Evolutionary conservation across 768 basidiomycete species (phyloP), one percentile per base, ranked within the genome.

Genomic region (Kwoniella bestiolae): DNA sequence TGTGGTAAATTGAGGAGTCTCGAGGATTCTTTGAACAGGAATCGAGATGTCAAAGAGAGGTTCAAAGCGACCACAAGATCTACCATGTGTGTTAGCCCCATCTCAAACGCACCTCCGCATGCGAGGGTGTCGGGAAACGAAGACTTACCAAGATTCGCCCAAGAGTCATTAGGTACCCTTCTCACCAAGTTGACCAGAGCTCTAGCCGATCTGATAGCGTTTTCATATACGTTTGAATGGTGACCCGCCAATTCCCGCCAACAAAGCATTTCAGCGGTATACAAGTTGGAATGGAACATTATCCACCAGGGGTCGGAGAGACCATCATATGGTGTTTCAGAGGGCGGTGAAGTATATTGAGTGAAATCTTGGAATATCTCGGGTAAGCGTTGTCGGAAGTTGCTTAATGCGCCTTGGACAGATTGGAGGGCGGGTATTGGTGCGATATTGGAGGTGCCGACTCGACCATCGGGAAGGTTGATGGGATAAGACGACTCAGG

Each of bases 301-400:
- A 75, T 73, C 70, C 73, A 80, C 76, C 77, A 80, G 26, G 77
- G 79, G 57, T 80, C 75, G 3, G 41, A 29, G 4, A 63, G 31
- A 12, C 68, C 66, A 38, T 72, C 65, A 57, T 71, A 72, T 31
- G 41, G 3, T 3, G 51, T 53, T 29, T 41, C 25, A 4, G 60
- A n/a, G n/a, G 31, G 29, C 49, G 46, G 49, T 41, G 56, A 3
- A 5, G 49, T 26, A 21, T 53, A 23, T 29, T 63, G 53, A 4
- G 45, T 44, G 35, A 29, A 56, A 45, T 64, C 50, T 1, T 21
- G 32, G 26, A 70, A 70, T 2, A 62, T 18, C 0, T 53, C 25
- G 9, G 75, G 70, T 21, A 76, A 64, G 5, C 60, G 63, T 25
- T 60, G 35, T 25, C 73, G 56, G 60, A 74, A 67, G 6, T 52